Percentiles rank a stretch among this genome's conserved stretches.
These are phyloP conservation scores for Penstemon eatonii DNA, from an alignment of 257 asterid species.

Conservation along the genomic window DNA sequence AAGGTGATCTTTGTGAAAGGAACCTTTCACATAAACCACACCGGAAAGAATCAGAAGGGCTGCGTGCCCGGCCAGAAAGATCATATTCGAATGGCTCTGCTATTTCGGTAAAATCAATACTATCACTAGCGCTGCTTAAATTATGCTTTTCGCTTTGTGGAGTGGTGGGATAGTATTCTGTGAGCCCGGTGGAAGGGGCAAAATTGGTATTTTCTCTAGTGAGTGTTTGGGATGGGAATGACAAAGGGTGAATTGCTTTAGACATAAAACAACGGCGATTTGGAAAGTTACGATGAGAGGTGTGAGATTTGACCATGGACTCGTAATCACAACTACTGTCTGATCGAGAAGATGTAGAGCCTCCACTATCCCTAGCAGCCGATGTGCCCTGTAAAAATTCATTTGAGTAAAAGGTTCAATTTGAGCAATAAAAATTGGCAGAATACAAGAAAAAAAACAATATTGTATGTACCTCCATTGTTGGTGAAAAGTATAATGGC, in stretches of 20 bases:
- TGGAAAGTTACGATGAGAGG: conserved; percentile 65
- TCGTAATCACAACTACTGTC: conserved; percentile 80
- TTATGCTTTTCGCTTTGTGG: conserved; percentile 59
- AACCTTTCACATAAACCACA: conserved; percentile 86
- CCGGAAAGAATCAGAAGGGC: conserved; percentile 57
- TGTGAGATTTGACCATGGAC: conserved; percentile 60
- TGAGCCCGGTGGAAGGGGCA: conserved; percentile 29
- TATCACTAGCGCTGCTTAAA: conserved; percentile 71
- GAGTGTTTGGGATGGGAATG: conserved; percentile 58
- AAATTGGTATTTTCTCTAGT: conserved; percentile 36
- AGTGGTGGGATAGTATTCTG: conserved; percentile 47
- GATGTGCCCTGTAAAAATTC: conserved; percentile 70
- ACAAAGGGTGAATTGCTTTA: conserved; percentile 86
- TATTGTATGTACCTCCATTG: conserved; percentile 73
- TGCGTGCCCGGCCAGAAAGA: conserved; percentile 35
- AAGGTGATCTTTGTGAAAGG: conserved; percentile 89
- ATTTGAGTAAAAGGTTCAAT: conserved; percentile 8
- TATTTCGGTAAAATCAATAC: conserved; percentile 66
- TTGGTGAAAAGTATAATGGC: conserved; percentile 76
- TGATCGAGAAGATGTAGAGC: conserved; percentile 85
- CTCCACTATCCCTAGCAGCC: conserved; percentile 69
- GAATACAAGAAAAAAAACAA: background rate
- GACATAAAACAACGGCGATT: conserved; percentile 82
- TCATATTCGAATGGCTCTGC: conserved; percentile 57
- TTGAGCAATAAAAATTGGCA: conserved; percentile 18